Evolutionary conservation across 371 early-diverging fungal genomes (phyloP), one percentile per base, ranked within the genome.

Genomic region (Fennellomyces sp.): DNA sequence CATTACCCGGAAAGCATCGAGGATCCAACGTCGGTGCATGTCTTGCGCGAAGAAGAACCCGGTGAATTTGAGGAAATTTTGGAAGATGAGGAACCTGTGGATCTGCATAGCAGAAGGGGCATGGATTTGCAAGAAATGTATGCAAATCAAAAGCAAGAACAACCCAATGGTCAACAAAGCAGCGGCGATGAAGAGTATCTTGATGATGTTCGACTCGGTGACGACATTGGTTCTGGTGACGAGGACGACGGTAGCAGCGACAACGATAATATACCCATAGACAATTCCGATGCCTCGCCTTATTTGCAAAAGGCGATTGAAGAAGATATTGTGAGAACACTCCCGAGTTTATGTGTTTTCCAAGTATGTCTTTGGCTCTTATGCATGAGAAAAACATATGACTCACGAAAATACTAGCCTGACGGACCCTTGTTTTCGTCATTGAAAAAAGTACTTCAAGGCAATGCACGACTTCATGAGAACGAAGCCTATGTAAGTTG

Each of bases 261-360:
- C 21, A 36, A 27, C 2, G 28, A 30, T 13, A 59, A 60, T 8
- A 63, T 59, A 11, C 53, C 41, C n/a, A 49, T 48, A 10, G 68
- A 67, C 23, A 49, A 66, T 33, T 52, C 68, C 30, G 45, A 62
- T 4, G 45, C 56, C 2, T 62, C 67, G 17, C 63, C 63, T n/a
- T 78, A 61, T 42, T 61, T 78, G 28, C 63, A 70, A 49, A 75
- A 80, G 52, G 65, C 68, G 0, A 75, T 80, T 36, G 75, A 77
- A 51, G 81, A 80, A 48, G 81, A 80, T 58, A 80, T 80, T 21
- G 30, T 77, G 35, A 66, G 77, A n/a, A 80, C 81, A 6, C 57
- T 80, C 17, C 81, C 81, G 3, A 77, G 81, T 53, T 42, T 80
- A 10, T 76, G 77, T 54, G 81, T 80, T 2, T 80, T 80, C 51